Percentiles rank a stretch among this genome's conserved stretches.
phyloP scores from a whole-genome alignment of 2,329 filamentous ascomycete species.

The Bimuria novae-zelandiae region DNA sequence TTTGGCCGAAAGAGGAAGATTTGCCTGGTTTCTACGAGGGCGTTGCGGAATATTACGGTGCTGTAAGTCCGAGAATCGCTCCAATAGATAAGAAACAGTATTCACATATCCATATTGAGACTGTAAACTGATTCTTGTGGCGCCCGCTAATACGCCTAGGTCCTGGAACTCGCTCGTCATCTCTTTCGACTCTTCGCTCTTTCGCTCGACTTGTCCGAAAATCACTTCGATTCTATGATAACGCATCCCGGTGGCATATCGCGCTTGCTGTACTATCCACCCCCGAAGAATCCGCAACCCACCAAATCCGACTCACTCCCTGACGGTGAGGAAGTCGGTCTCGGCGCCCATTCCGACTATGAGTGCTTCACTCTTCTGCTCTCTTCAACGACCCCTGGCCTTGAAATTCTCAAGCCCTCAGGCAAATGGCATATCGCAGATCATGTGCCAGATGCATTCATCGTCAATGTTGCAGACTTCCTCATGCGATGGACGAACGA shows the following conservation, averaged over 20 bases:
- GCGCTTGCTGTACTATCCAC: slow-evolving; percentile 47
- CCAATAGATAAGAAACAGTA: background rate
- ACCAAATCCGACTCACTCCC: slow-evolving; percentile 10
- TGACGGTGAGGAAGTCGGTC: slow-evolving; percentile 40
- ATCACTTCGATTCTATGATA: slow-evolving; percentile 47
- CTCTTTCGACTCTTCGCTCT: slow-evolving; percentile 50
- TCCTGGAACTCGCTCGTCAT: slow-evolving; percentile 47
- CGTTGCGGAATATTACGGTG: slow-evolving; percentile 47
- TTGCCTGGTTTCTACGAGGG: slow-evolving; percentile 46
- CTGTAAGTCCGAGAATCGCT: slow-evolving; percentile 21
- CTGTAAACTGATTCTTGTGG: too few species aligned
- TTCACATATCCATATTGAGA: background rate
- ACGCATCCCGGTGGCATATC: slow-evolving; percentile 50
- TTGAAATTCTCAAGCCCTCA: slow-evolving; percentile 41
- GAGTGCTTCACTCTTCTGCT: slow-evolving; percentile 43
- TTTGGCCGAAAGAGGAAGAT: slow-evolving; percentile 47
- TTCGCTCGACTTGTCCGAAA: slow-evolving; percentile 44
- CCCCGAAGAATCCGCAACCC: slow-evolving; percentile 27
- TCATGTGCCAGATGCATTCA: slow-evolving; percentile 51
- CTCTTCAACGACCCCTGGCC: slow-evolving; percentile 32
- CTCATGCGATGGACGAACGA: slow-evolving; percentile 59
- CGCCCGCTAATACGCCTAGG: too few species aligned
- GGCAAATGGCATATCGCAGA: slow-evolving; percentile 38
- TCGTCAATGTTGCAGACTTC: slow-evolving; percentile 60
- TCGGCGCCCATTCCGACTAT: slow-evolving; percentile 46